These are phyloP conservation scores for Sonneratia caseolaris DNA, from an alignment of 345 rosid species.

Conservation along the genomic window DNA sequence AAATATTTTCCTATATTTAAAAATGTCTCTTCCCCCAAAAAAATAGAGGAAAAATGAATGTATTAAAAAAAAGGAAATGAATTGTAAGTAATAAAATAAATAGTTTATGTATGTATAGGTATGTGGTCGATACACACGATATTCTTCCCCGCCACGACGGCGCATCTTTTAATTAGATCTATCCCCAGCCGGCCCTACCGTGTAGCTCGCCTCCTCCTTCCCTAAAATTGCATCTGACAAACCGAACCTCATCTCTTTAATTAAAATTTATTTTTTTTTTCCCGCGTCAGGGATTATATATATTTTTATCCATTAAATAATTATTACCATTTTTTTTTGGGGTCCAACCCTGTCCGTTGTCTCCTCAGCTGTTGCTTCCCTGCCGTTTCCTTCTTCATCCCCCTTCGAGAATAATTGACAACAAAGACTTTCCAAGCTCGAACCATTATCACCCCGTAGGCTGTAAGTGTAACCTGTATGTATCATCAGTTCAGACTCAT, in stretches of 20 bases:
- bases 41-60: too few species aligned
- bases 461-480: too few species aligned
- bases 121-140: not conserved
- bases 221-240: not conserved
- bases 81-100: too few species aligned
- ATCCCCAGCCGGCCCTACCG: not conserved
- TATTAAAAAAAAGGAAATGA: too few species aligned
- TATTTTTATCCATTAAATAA: not conserved
- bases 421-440: too few species aligned
- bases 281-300: not conserved
- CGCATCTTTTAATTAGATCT: constrained; percentile 7
- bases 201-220: too few species aligned
- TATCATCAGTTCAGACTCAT: too few species aligned
- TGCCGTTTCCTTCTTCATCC: not conserved
- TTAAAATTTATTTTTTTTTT: not conserved
- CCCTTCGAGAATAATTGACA: not conserved
- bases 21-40: too few species aligned
- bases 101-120: not conserved
- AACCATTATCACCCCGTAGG: too few species aligned
- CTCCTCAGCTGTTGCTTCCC: too few species aligned
- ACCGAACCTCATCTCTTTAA: not conserved
- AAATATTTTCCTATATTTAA: too few species aligned
- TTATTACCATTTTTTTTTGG: not conserved
- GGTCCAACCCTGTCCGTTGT: not conserved
- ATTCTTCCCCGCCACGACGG: constrained; percentile 7